Evolutionary conservation across 345 rosid genomes (phyloP).

Genomic region (Eucalyptus marginata): DNA sequence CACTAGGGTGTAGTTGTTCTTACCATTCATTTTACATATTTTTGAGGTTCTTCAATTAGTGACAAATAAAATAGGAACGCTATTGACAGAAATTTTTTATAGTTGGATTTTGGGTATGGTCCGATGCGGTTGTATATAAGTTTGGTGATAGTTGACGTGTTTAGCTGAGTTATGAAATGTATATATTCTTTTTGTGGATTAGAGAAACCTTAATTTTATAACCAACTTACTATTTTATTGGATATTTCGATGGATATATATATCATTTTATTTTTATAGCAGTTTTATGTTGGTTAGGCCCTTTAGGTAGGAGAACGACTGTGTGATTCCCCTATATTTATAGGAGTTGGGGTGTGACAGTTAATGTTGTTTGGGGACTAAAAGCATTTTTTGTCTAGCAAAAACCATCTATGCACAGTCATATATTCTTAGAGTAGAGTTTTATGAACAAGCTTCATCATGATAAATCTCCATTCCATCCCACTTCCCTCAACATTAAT

Average conservation of each 20-base stretch:
- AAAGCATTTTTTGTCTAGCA: not conserved
- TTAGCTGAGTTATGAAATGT: not conserved
- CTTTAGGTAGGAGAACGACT: not conserved
- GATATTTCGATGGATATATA: not conserved
- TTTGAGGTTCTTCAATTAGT: not conserved
- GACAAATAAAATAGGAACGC: not conserved
- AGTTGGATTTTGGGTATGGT: not conserved
- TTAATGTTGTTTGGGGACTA: not conserved
- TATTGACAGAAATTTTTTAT: not conserved
- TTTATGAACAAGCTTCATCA: not conserved
- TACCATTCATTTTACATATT: not conserved
- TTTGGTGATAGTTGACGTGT: not conserved
- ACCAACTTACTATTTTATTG: not conserved
- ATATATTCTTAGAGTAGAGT: not conserved
- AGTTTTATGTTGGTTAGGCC: not conserved
- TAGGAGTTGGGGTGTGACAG: rapidly evolving
- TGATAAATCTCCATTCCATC: not conserved
- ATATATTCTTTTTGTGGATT: not conserved
- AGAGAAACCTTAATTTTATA: not conserved
- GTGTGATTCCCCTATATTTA: not conserved
- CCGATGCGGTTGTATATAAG: rapidly evolving
- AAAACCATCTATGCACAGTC: not conserved
- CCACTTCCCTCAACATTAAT: not conserved
- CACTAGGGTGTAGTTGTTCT: not conserved
- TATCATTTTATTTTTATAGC: not conserved